phyloP scores from a whole-genome alignment of 1,139 yeast species.

The Sugiyamaella sp. region DNA sequence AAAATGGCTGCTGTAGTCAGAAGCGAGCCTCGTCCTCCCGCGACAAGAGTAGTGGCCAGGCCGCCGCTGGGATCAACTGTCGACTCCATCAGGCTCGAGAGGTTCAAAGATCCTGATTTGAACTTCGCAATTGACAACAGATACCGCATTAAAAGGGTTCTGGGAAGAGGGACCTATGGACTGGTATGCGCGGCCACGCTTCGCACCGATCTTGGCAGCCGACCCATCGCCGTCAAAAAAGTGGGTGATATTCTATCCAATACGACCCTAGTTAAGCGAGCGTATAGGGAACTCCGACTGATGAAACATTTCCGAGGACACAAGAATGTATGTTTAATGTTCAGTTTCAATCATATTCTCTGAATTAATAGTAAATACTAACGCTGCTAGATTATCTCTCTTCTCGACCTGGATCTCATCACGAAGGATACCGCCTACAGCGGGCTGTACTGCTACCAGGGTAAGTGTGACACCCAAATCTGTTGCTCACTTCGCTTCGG shows the following conservation, averaged over 20 bases:
- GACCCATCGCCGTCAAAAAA: constrained; percentile 68
- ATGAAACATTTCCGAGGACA: constrained; percentile 92
- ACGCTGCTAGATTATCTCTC: constrained; percentile 55
- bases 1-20: too few relatives aligned
- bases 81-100: constrained; percentile 2
- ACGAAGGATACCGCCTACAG: constrained; percentile 62
- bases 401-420: constrained; percentile 74
- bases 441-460: constrained; percentile 80
- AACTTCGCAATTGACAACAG: constrained; percentile 63
- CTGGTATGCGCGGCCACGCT: constrained; percentile 79
- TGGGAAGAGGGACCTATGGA: constrained; percentile 92
- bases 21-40: too few relatives aligned
- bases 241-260: constrained; percentile 88
- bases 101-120: constrained; percentile 3
- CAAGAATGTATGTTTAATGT: constrained; percentile 51
- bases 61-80: constrained; percentile 12
- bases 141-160: constrained; percentile 58
- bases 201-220: constrained; percentile 33
- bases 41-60: too few relatives aligned
- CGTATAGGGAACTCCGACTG: constrained; percentile 83
- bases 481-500: too few relatives aligned
- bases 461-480: too few relatives aligned
- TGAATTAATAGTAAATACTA: too few relatives aligned
- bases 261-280: constrained; percentile 83
- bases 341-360: constrained; percentile 4